These are phyloP conservation scores for Cutaneotrichosporon daszewskae DNA, from an alignment of 1,284 basidiomycete genomes.

Conservation along the genomic window DNA sequence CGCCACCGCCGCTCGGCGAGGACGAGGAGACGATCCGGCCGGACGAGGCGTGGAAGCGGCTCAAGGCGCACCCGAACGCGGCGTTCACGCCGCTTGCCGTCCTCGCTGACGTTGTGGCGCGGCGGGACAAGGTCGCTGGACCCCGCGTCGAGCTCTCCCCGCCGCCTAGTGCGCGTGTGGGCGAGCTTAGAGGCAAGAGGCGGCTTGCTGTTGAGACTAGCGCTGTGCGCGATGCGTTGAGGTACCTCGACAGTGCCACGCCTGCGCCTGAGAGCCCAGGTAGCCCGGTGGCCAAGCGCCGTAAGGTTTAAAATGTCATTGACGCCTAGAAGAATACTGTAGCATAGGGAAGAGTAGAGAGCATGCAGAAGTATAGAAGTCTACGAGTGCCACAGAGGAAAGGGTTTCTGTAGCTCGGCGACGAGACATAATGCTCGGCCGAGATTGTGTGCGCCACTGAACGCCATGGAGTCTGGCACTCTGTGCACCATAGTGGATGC, in stretches of 20 bases:
- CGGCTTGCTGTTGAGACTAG: conserved; percentile 68
- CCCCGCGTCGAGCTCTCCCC: conserved; percentile 61
- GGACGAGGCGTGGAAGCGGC: conserved; percentile 74
- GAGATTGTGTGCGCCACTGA: too few species aligned
- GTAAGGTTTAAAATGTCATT: too few species aligned
- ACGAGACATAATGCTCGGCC: too few species aligned
- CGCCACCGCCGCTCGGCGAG: conserved; percentile 1
- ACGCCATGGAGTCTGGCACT: too few species aligned
- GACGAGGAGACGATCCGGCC: conserved; percentile 66
- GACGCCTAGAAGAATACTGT: too few species aligned
- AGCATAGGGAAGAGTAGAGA: too few species aligned
- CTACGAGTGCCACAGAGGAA: too few species aligned
- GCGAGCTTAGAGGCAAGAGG: conserved; percentile 42
- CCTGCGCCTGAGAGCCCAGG: neutral
- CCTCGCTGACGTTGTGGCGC: conserved; percentile 80
- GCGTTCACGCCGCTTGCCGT: conserved; percentile 72
- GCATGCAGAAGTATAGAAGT: too few species aligned
- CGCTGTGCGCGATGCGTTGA: conserved; percentile 70
- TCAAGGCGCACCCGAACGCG: conserved; percentile 83
- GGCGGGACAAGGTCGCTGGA: conserved; percentile 69
- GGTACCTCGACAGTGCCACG: conserved; percentile 57
- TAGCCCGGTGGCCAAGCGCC: too few species aligned
- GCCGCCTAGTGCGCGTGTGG: conserved; percentile 50
- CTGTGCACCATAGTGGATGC: too few species aligned
- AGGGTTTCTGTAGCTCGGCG: too few species aligned